These are phyloP conservation scores for Jimgerdemannia lactiflua DNA, from an alignment of 192 early-diverging fungal genomes.

Conservation along the genomic window DNA sequence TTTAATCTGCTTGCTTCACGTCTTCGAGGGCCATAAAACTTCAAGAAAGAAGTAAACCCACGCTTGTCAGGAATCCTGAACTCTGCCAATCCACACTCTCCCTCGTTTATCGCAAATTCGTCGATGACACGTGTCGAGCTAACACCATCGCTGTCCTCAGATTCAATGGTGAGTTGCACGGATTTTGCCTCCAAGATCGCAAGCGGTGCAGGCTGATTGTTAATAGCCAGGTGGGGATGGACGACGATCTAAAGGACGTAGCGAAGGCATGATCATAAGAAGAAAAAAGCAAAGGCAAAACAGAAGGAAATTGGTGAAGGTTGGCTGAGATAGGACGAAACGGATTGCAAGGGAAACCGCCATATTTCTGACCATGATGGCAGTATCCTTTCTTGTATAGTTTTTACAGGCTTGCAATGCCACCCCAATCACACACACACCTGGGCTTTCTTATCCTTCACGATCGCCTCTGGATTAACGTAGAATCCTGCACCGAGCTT, in stretches of 20 bases:
- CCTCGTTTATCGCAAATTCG: not conserved
- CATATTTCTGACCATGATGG: too few relatives aligned
- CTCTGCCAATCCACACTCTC: not conserved
- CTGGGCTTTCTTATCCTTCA: slow-evolving; percentile 24
- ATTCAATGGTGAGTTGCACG: slow-evolving; percentile 20
- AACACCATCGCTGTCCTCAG: slow-evolving; percentile 13
- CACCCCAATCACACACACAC: slow-evolving; percentile 12
- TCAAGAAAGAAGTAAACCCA: not conserved
- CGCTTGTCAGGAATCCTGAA: not conserved
- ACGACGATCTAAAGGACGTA: slow-evolving; percentile 12
- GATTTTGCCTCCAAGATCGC: slow-evolving; percentile 29
- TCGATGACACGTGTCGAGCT: not conserved
- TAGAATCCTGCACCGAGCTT: slow-evolving; percentile 25
- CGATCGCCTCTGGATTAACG: slow-evolving; percentile 36
- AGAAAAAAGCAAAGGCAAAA: not conserved
- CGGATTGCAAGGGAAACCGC: too few relatives aligned
- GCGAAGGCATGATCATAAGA: not conserved
- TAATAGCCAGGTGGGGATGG: slow-evolving; percentile 11
- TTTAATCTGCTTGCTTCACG: too few relatives aligned
- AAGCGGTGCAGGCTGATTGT: slow-evolving; percentile 19
- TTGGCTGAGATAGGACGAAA: too few relatives aligned
- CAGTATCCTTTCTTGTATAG: not conserved
- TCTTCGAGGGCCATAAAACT: too few relatives aligned
- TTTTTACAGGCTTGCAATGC: not conserved
- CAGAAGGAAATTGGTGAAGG: too few relatives aligned